phyloP scores from a whole-genome alignment of 31 red algal genomes.

The Odonthalia washingtoniensis region DNA sequence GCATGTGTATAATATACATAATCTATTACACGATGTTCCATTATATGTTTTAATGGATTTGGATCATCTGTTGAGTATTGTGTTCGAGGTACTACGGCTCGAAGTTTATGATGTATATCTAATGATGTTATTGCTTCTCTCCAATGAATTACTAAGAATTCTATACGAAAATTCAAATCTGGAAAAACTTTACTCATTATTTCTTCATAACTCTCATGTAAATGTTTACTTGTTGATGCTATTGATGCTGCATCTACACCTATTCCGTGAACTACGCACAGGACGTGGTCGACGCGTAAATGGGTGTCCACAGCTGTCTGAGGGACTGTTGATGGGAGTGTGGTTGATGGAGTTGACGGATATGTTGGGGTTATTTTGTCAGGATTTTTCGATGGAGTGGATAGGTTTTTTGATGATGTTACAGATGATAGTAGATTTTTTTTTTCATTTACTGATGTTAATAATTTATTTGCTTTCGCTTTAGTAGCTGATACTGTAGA shows the following conservation, averaged over 20 bases:
- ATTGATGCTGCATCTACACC: conserved; percentile 65
- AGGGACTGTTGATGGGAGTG: neutral
- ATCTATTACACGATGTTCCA: conserved; percentile 85
- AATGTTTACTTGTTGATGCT: conserved; percentile 20
- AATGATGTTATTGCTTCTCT: conserved; percentile 70
- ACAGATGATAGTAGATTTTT: conserved; percentile 27
- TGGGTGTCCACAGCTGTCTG: conserved; percentile 58
- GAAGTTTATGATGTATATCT: conserved; percentile 73
- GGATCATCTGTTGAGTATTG: conserved; percentile 34
- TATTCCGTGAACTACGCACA: conserved; percentile 95
- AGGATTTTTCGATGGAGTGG: too few relatives aligned
- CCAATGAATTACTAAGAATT: conserved; percentile 88
- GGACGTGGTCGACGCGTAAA: conserved; percentile 73
- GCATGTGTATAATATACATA: conserved; percentile 87
- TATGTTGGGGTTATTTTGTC: too few relatives aligned
- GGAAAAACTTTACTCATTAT: conserved; percentile 84
- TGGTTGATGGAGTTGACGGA: too few relatives aligned
- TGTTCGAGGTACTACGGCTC: conserved; percentile 72
- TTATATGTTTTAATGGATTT: conserved; percentile 84
- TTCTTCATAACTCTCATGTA: conserved; percentile 74
- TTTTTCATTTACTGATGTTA: neutral
- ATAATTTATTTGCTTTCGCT: neutral
- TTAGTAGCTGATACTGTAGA: neutral
- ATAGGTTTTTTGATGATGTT: too few relatives aligned
- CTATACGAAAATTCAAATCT: conserved; percentile 84